These are phyloP conservation scores for Melaleuca alternifolia DNA, from an alignment of 345 rosid genomes.

Conservation along the genomic window DNA sequence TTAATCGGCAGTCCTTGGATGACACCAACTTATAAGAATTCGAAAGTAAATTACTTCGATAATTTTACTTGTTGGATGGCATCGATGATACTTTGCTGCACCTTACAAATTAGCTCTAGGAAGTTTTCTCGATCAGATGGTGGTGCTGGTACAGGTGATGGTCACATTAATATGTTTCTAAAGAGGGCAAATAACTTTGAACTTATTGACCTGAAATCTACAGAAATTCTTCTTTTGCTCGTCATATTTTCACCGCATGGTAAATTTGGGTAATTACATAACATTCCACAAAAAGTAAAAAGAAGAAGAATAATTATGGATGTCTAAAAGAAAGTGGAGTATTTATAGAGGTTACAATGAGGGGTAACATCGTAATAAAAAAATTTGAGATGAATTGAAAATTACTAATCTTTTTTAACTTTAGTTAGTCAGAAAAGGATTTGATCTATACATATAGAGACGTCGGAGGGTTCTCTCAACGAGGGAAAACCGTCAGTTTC, in stretches of 20 bases:
- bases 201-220: neutral
- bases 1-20: no score
- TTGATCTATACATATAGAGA: neutral
- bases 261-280: neutral
- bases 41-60: neutral
- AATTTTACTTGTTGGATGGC: neutral
- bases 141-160: no score
- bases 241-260: neutral
- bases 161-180: neutral
- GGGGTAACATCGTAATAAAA: neutral
- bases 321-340: no score
- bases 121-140: no score
- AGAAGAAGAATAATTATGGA: no score
- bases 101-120: no score
- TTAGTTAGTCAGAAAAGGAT: neutral
- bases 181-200: no score
- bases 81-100: no score
- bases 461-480: neutral
- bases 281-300: neutral
- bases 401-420: neutral
- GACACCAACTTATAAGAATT: no score
- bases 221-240: neutral
- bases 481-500: neutral
- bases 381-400: neutral
- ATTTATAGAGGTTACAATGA: neutral